Conservation (phyloP, 2,329 filamentous ascomycete species). For the Epichloe gansuensis region DNA sequence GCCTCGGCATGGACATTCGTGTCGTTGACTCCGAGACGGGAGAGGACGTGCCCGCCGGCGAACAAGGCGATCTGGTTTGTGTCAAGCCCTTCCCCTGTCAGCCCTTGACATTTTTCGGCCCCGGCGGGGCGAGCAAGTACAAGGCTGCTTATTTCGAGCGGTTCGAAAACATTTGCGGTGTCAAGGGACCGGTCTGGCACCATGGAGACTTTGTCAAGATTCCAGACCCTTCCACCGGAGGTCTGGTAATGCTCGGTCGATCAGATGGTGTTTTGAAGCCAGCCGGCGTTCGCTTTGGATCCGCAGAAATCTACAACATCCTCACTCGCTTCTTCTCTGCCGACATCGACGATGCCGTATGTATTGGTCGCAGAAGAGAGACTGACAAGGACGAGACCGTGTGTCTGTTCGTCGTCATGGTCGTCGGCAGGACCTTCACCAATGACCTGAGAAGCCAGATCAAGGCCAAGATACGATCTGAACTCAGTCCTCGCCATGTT, state of each 20-base stretch:
- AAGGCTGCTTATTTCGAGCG: constrained; percentile 75
- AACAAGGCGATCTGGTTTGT: constrained; percentile 82
- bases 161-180: constrained; percentile 42
- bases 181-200: constrained; percentile 56
- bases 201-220: constrained; percentile 82
- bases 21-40: constrained; percentile 48
- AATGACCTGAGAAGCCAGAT: constrained; percentile 51
- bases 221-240: constrained; percentile 55
- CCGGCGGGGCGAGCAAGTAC: constrained; percentile 57
- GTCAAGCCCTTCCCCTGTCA: constrained; percentile 79
- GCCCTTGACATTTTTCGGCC: constrained; percentile 79
- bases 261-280: constrained; percentile 92
- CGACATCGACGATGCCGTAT: constrained; percentile 75
- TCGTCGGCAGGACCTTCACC: constrained; percentile 41
- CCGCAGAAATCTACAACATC: constrained; percentile 94
- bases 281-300: constrained; percentile 80
- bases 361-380: constrained; percentile 63
- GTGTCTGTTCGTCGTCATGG: constrained; percentile 76
- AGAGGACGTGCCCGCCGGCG: constrained; percentile 42
- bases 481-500: constrained; percentile 82
- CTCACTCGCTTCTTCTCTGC: constrained; percentile 68
- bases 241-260: constrained; percentile 80
- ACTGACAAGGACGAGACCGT: constrained; percentile 75
- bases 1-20: constrained; percentile 65
- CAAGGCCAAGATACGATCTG: constrained; percentile 55